phyloP scores from a whole-genome alignment of 1,284 basidiomycete species.

The Marasmius fiardii region DNA sequence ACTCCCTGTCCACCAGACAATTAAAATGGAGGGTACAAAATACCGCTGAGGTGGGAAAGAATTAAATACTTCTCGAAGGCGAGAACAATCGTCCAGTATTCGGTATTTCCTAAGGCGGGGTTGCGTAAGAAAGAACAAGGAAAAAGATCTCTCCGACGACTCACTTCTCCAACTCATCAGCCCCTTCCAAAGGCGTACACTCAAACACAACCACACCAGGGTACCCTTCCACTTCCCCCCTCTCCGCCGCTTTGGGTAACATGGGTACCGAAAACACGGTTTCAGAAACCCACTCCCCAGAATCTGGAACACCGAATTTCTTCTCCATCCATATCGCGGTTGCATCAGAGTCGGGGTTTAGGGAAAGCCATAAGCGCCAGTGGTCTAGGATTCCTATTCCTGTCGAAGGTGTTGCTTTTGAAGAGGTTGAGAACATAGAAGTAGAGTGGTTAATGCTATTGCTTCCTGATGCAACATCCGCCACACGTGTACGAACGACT shows the following conservation, averaged over 20 bases:
- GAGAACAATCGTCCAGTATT: slow-evolving; percentile 65
- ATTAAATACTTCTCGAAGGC: slow-evolving; percentile 60
- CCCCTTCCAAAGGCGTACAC: slow-evolving; percentile 58
- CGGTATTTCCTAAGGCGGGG: slow-evolving; percentile 56
- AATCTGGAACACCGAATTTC: slow-evolving; percentile 64
- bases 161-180: slow-evolving; percentile 63
- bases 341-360: slow-evolving; percentile 64
- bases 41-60: slow-evolving; percentile 47
- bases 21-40: slow-evolving; percentile 56
- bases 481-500: slow-evolving; percentile 39
- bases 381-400: slow-evolving; percentile 19
- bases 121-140: slow-evolving; percentile 1
- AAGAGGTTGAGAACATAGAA: neutral
- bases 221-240: slow-evolving; percentile 27
- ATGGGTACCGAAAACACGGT: slow-evolving; percentile 55
- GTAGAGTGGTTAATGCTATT: no score
- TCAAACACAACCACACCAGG: slow-evolving; percentile 74
- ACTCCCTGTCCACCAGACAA: slow-evolving; percentile 60
- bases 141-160: slow-evolving; percentile 11
- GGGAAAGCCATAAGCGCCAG: slow-evolving; percentile 69
- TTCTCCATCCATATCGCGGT: slow-evolving; percentile 75
- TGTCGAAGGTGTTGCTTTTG: slow-evolving; percentile 18
- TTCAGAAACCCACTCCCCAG: slow-evolving; percentile 48
- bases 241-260: slow-evolving; percentile 17
- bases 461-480: slow-evolving; percentile 15